Evolutionary conservation across 2,329 filamentous ascomycete species (phyloP).

Genomic region (Monascus ruber): DNA sequence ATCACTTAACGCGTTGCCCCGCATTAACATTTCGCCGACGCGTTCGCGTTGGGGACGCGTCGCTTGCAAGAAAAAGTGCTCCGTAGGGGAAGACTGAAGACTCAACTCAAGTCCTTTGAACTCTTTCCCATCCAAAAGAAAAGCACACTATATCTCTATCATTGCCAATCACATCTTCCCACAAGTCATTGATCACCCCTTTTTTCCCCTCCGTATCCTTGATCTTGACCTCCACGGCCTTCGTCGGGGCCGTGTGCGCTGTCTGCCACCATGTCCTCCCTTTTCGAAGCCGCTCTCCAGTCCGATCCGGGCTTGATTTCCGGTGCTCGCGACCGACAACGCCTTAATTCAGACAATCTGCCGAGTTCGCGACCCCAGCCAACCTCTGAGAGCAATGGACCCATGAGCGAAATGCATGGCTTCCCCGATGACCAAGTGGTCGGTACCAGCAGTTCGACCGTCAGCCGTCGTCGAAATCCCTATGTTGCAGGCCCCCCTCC

Average conservation of each 20-base stretch:
- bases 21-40: constrained; percentile 13
- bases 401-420: constrained; percentile 46
- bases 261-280: constrained; percentile 24
- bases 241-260: constrained; percentile 11
- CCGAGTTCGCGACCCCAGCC: constrained; percentile 46
- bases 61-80: constrained; percentile 6
- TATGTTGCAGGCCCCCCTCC: constrained; percentile 43
- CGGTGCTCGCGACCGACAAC: constrained; percentile 17
- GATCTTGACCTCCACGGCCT: constrained; percentile 12
- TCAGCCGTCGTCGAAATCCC: constrained; percentile 38
- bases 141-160: no score
- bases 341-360: constrained; percentile 27
- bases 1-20: constrained; percentile 24
- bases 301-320: constrained; percentile 28
- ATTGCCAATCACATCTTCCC: no score
- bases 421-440: constrained; percentile 53
- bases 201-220: no score
- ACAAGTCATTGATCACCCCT: no score
- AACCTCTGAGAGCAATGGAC: constrained; percentile 38
- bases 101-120: no score
- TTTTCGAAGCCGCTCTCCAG: constrained; percentile 31
- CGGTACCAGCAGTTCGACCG: constrained; percentile 40
- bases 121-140: no score
- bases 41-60: constrained; percentile 19
- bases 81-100: no score